phyloP scores from a whole-genome alignment of 1,284 basidiomycete genomes.

The Farysia itapuensis region DNA sequence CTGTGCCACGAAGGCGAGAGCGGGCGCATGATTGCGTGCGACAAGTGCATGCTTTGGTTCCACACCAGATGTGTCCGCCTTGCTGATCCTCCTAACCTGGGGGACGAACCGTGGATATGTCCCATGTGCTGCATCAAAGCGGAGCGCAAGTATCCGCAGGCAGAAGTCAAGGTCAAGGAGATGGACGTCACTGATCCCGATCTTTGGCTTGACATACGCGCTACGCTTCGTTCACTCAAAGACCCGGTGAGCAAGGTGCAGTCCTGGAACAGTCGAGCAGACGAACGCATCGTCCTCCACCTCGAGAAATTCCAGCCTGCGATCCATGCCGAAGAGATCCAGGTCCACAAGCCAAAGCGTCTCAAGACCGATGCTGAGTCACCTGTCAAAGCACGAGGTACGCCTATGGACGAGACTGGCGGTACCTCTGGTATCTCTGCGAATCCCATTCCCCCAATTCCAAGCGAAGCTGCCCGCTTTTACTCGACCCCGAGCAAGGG shows the following conservation, averaged over 20 bases:
- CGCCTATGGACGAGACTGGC: conserved; percentile 13
- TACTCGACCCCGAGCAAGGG: no score
- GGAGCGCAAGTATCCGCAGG: conserved; percentile 52
- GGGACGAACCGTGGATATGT: conserved; percentile 52
- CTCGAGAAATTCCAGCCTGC: conserved; percentile 55
- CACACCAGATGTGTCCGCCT: conserved; percentile 55
- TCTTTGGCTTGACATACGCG: conserved; percentile 54
- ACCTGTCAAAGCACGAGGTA: conserved; percentile 16
- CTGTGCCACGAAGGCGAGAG: conserved; percentile 51
- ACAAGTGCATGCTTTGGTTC: conserved; percentile 58
- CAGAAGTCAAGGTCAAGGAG: conserved; percentile 55
- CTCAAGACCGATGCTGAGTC: conserved; percentile 27
- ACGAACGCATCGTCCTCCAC: conserved; percentile 51
- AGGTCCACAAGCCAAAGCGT: conserved; percentile 24
- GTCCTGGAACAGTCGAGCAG: conserved; percentile 38
- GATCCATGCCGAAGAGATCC: conserved; percentile 37
- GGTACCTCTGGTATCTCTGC: not conserved
- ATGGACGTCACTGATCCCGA: conserved; percentile 40
- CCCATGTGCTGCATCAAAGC: conserved; percentile 59
- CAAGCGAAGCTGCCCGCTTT: conserved; percentile 26
- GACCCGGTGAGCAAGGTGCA: conserved; percentile 50
- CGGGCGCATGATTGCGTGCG: conserved; percentile 57
- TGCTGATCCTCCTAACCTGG: conserved; percentile 36
- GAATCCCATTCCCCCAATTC: conserved; percentile 5
- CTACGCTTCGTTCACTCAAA: conserved; percentile 50